phyloP scores from a whole-genome alignment of 441 rosid species.

The Mallotus repandus region DNA sequence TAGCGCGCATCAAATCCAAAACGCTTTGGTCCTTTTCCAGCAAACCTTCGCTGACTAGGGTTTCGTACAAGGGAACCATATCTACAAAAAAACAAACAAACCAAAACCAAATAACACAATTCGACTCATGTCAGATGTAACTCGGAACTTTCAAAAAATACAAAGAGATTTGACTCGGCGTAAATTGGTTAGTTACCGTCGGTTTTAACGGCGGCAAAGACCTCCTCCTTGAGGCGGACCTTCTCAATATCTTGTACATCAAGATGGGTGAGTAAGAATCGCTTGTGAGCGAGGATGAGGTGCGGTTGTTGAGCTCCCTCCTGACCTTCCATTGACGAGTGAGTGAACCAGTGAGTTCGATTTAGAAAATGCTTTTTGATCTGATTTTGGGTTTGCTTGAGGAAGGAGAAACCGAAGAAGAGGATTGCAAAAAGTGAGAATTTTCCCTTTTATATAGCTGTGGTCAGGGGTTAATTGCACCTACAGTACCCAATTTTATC shows the following conservation, averaged over 20 bases:
- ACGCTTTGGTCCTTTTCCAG: constrained; percentile 69
- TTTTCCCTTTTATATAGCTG: not conserved
- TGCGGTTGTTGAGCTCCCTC: constrained; percentile 91
- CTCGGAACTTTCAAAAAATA: not conserved
- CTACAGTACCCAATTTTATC: too few relatives aligned
- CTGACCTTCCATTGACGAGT: constrained; percentile 61
- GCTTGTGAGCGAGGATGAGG: constrained; percentile 78
- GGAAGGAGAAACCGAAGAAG: constrained; percentile 26
- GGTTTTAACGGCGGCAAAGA: constrained; percentile 66
- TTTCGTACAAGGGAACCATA: constrained; percentile 87
- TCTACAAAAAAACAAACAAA: constrained; percentile 37
- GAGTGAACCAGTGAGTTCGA: constrained; percentile 20
- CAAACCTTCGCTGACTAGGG: constrained; percentile 66
- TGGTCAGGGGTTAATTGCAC: too few relatives aligned
- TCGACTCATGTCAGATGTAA: constrained; percentile 3
- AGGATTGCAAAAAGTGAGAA: not conserved
- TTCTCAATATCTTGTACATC: constrained; percentile 90
- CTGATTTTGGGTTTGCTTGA: constrained; percentile 23
- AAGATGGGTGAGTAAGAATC: constrained; percentile 72
- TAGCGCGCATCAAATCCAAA: constrained; percentile 61
- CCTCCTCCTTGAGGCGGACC: constrained; percentile 88
- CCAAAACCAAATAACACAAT: not conserved
- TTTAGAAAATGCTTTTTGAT: not conserved
- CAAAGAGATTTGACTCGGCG: not conserved
- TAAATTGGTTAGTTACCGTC: constrained; percentile 43